Conservation (phyloP, 305 asterid species). For the Fraxinus floribunda region DNA sequence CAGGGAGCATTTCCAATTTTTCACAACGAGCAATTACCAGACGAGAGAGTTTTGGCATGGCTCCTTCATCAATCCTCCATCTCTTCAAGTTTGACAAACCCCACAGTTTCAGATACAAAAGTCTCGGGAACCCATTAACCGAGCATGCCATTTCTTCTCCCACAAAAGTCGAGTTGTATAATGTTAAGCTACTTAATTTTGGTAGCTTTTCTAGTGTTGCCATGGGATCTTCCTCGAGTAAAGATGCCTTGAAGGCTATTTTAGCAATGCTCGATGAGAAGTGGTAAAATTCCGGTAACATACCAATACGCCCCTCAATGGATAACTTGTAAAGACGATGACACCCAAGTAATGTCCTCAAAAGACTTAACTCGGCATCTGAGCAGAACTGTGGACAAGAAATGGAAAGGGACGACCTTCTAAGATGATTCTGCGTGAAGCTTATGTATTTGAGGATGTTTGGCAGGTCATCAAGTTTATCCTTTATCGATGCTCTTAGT, state of each 20-base stretch:
- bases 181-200: conserved; percentile 33
- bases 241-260: conserved; percentile 35
- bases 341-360: conserved; percentile 31
- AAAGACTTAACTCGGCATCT: conserved; percentile 28
- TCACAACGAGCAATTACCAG: conserved; percentile 34
- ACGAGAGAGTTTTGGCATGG: conserved; percentile 39
- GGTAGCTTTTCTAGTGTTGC: conserved; percentile 33
- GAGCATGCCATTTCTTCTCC: conserved; percentile 36
- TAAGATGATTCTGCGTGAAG: conserved; percentile 32
- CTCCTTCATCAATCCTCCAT: conserved; percentile 37
- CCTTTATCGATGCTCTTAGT: conserved; percentile 33
- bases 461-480: conserved; percentile 31
- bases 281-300: conserved; percentile 30
- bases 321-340: conserved; percentile 36
- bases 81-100: conserved; percentile 27
- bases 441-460: conserved; percentile 36
- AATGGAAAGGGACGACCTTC: conserved; percentile 36
- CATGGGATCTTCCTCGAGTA: conserved; percentile 35
- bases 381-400: conserved; percentile 35
- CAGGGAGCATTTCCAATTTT: conserved; percentile 38
- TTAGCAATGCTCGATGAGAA: conserved; percentile 40
- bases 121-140: conserved; percentile 32
- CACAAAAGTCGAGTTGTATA: conserved; percentile 26
- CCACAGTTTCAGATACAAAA: conserved; percentile 37
- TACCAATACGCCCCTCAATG: conserved; percentile 27